Percentiles rank a stretch among this genome's conserved stretches.
Conservation (phyloP, 139 green algal genomes). For the Pleodorina starrii region DNA sequence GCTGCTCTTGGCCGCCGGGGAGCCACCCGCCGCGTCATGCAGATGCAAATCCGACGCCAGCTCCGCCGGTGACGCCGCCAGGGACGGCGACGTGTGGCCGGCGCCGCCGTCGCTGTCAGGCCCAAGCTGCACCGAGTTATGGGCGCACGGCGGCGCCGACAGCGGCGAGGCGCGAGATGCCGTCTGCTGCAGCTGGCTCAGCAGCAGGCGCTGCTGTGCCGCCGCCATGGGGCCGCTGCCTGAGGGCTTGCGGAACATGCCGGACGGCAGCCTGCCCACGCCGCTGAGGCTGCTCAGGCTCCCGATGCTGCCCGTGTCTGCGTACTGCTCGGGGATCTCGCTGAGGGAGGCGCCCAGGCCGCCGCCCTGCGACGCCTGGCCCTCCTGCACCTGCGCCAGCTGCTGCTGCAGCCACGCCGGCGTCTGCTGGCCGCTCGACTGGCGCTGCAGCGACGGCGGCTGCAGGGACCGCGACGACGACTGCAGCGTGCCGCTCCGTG, state of each 20-base stretch:
- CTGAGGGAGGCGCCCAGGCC: background rate
- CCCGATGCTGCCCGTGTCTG: background rate
- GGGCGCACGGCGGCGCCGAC: background rate
- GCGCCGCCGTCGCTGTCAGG: background rate
- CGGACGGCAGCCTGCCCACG: background rate
- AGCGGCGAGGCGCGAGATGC: background rate
- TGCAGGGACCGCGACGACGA: background rate
- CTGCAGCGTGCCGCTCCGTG: background rate
- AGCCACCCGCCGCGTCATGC: background rate
- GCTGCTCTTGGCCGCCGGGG: background rate
- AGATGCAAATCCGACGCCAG: too few species aligned
- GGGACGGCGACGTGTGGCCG: background rate
- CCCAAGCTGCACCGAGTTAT: background rate
- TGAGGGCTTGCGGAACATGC: background rate
- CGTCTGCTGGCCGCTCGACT: background rate
- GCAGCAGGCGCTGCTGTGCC: background rate
- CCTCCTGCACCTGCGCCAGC: background rate
- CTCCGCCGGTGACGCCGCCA: background rate
- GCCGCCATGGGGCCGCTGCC: background rate
- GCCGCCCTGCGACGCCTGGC: background rate
- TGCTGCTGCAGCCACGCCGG: background rate
- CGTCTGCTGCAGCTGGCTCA: background rate
- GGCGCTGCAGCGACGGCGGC: too few species aligned
- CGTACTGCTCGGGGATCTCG: background rate
- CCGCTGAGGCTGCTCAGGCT: constrained; percentile 3